Evolutionary conservation across 352 stramenopile species (phyloP).

Genomic region (Phytophthora tubulina): DNA sequence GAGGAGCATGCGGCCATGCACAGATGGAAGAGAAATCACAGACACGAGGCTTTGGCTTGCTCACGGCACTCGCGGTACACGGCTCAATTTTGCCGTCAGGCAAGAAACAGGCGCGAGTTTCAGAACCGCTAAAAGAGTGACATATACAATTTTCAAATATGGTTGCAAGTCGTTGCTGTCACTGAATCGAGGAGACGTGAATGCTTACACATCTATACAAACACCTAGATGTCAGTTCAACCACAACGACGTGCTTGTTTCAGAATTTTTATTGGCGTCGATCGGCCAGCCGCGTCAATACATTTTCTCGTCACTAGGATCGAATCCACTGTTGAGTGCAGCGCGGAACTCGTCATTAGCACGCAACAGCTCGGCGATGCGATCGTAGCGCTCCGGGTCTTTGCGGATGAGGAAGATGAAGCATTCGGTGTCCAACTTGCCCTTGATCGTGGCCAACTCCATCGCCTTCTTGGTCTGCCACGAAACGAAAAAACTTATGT

Average conservation of each 20-base stretch:
- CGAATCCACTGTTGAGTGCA: constrained; percentile 90
- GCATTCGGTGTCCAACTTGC: constrained; percentile 89
- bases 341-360: constrained; percentile 89
- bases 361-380: constrained; percentile 82
- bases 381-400: constrained; percentile 82
- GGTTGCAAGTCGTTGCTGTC: not conserved
- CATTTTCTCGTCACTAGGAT: constrained; percentile 90
- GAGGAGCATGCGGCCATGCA: constrained; percentile 43
- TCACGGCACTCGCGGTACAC: constrained; percentile 17
- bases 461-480: constrained; percentile 88
- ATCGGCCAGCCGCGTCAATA: constrained; percentile 49
- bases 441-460: constrained; percentile 83
- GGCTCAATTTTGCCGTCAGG: constrained; percentile 12
- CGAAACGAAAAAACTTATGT: constrained; percentile 3
- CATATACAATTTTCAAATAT: constrained; percentile 11
- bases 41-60: constrained; percentile 5
- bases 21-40: constrained; percentile 26
- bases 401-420: constrained; percentile 92
- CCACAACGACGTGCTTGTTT: constrained; percentile 18
- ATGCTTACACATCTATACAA: constrained; percentile 32
- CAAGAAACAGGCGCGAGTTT: constrained; percentile 35
- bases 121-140: constrained; percentile 15
- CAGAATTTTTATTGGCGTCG: constrained; percentile 10
- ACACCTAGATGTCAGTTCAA: constrained; percentile 26
- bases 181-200: constrained; percentile 13